Percentiles rank a stretch among this genome's conserved stretches.
Conservation (phyloP, 2,329 filamentous ascomycete genomes). For the Fulvia fulva region DNA sequence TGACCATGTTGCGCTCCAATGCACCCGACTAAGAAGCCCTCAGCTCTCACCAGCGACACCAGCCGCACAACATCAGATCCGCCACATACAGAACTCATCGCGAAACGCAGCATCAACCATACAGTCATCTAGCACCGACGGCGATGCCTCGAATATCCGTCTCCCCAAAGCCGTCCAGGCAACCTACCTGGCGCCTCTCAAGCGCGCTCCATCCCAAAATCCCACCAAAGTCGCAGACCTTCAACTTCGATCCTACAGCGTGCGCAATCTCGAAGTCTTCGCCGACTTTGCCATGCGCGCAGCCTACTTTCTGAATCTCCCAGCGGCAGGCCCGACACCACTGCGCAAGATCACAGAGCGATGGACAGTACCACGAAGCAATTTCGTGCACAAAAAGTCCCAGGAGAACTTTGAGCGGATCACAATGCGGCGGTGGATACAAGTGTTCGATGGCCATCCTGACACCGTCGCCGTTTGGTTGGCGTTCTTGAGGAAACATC, state of each 20-base stretch:
- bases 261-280: conserved; percentile 90
- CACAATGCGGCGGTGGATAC: conserved; percentile 78
- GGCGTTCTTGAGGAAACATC: conserved; percentile 85
- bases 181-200: conserved; percentile 78
- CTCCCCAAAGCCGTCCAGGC: conserved; percentile 79
- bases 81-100: conserved; percentile 18
- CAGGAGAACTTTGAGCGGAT: conserved; percentile 97
- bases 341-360: conserved; percentile 82
- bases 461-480: conserved; percentile 90
- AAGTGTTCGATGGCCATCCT: conserved; percentile 86
- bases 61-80: conserved; percentile 10
- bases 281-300: conserved; percentile 90
- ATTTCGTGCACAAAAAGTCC: conserved; percentile 94
- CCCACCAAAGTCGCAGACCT: conserved; percentile 85
- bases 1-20: not conserved
- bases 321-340: conserved; percentile 79
- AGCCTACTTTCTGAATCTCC: conserved; percentile 87
- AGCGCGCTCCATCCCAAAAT: conserved; percentile 62
- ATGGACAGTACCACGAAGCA: conserved; percentile 85
- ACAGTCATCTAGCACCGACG: conserved; percentile 12
- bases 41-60: conserved; percentile 25
- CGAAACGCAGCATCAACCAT: conserved; percentile 8
- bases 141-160: conserved; percentile 44
- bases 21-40: not conserved
- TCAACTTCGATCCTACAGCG: conserved; percentile 84